Base-by-base conservation (phyloP, 768 basidiomycete species). In the Leccinum olivaceopallidum region DNA sequence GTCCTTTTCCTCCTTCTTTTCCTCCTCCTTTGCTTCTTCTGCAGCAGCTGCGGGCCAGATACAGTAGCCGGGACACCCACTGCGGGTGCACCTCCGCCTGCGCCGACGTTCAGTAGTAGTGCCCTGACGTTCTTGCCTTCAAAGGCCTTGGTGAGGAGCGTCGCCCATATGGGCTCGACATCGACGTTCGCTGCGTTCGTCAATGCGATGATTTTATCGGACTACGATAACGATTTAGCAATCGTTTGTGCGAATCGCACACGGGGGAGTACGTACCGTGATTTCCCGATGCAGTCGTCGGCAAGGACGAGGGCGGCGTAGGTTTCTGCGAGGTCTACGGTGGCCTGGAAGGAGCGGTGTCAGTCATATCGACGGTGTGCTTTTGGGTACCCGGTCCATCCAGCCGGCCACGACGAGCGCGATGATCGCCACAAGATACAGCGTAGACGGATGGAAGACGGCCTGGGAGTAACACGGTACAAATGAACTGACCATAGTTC, bases 141-240 rank as follows among this genome's bases (percentile, higher is more conserved):
- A 3, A 26, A 26, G 24, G 22, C 22, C 22, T 22, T 22, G 22
- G 22, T 22, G 22, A 22, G 24, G 4, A 26, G 24, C 16, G 89
- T 78, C 60, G 95, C 95, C 97, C 97, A 98, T 81, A 99, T 98
- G 60, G 95, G 84, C 79, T 99, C 97, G 62, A 97, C 71, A 26
- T 97, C 95, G 24, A 26, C 24, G 24, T 26, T 26, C 24, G 24
- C 24, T 26, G 24, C 24, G 24, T 26, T 26, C 24, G 24, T 26
- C 24, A 26, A 4, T 26, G 24, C 24, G 24, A 26, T 26, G 24
- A 26, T 26, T 26, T 4, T 26, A 26, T 26, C 24, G 24, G 24
- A 26, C 24, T 26, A 26, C 24, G 24, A 26, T 26, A 26, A 26
- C 24, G 24, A 26, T 26, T 26, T 26, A 26, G 24, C 24, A 26